Evolutionary conservation across 164 flowering plant species (phyloP), one percentile per base, ranked within the genome.

Genomic region (Macadamia tetraphylla): DNA sequence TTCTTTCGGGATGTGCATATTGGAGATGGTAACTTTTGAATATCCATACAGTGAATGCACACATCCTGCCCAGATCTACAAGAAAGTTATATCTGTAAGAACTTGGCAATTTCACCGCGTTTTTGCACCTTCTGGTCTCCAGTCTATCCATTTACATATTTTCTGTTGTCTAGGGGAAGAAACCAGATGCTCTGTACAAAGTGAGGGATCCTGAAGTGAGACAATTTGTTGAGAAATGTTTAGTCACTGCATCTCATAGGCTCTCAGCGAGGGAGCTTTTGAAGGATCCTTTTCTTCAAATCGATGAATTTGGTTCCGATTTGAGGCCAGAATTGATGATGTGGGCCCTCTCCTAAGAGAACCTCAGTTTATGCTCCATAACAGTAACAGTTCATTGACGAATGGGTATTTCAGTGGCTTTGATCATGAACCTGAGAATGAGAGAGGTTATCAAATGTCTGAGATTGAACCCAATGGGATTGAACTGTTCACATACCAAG

Each of bases 41-140:
- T 94, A 94, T 77, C 99, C 99, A n/a, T 92, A 94, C 68, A 92
- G 94, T 74, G 99, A 94, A 83, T 94, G 99, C 87, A 86, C 78
- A 6, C 87, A 92, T 66, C 88, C 98, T 62, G 99, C 94, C 67
- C 94, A 92, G 74, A 94, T 94, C 58, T 94, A 94, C 83, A 94
- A 89, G 85, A 94, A 90, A 94, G 99, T 94, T 64, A 77, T 81
- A 51, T 86, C 97, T 60, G 99, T 94, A 86, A 69, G 94, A 66
- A 72, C 77, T 35, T 5, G 40, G 40, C 40, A 35, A 35, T 35
- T 35, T 35, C 40, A 2, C 40, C 40, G 3, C 5, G 40, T 35
- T 35, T 35, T 35, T 5, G 40, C 40, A 2, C 40, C 40, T 35
- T 35, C 40, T 35, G 3, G 40, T 35, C 40, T 35, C 40, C 5